phyloP scores from a whole-genome alignment of 495 filamentous ascomycete genomes.

The Aspergillus coremiiformis region DNA sequence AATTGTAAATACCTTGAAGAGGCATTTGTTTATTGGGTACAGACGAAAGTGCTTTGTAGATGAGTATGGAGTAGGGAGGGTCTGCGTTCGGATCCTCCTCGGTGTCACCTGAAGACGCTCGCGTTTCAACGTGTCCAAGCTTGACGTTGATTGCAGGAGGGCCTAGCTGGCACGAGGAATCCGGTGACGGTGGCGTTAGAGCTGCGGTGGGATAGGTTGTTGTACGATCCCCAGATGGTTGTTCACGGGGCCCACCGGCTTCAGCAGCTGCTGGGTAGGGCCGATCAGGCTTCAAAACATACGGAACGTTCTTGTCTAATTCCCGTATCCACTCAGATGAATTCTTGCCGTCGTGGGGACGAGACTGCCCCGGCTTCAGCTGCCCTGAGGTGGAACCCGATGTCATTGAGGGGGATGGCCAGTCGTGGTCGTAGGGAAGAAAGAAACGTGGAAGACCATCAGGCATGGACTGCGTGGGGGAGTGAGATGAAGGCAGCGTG shows the following conservation, averaged over 20 bases:
- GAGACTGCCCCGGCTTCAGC: slow-evolving; percentile 12
- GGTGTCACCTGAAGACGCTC: slow-evolving; percentile 13
- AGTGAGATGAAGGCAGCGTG: slow-evolving; percentile 9
- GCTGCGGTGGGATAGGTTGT: slow-evolving; percentile 5
- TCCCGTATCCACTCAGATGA: slow-evolving; percentile 9
- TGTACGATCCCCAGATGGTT: slow-evolving; percentile 3
- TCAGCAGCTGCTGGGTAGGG: slow-evolving; percentile 6
- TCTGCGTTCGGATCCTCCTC: slow-evolving; percentile 37
- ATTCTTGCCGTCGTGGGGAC: slow-evolving; percentile 3
- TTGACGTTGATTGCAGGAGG: slow-evolving; percentile 4
- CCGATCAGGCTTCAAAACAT: slow-evolving; percentile 1
- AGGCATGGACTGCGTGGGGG: slow-evolving; percentile 5
- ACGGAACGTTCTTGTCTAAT: not conserved
- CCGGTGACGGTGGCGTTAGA: slow-evolving; percentile 17
- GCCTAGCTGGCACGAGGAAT: slow-evolving; percentile 19
- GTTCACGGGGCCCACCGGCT: slow-evolving; percentile 3
- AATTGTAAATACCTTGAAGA: slow-evolving; percentile 81
- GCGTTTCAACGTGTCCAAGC: slow-evolving; percentile 12
- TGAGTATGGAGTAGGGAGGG: slow-evolving; percentile 76
- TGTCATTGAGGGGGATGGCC: slow-evolving; percentile 7
- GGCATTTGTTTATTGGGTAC: slow-evolving; percentile 59
- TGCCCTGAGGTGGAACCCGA: slow-evolving; percentile 8
- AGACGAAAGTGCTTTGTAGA: slow-evolving; percentile 66
- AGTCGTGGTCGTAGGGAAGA: slow-evolving; percentile 1
- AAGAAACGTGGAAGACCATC: slow-evolving; percentile 14